phyloP scores from a whole-genome alignment of 2,329 filamentous ascomycete genomes.

The Zalaria sp. region DNA sequence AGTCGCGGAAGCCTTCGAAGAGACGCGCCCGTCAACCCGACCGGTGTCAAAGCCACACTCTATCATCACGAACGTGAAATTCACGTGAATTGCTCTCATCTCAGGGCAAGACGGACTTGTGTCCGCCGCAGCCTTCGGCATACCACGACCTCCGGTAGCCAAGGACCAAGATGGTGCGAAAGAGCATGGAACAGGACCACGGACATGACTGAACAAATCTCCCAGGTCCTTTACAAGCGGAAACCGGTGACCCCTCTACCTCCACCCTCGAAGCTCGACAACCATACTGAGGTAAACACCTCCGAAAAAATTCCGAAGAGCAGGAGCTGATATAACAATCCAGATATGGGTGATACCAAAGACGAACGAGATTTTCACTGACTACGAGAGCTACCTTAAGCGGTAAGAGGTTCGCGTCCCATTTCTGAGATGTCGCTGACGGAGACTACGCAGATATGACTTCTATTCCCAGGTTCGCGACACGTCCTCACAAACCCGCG shows the following conservation, averaged over 20 bases:
- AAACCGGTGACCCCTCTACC: slow-evolving; percentile 81
- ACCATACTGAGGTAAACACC: slow-evolving; percentile 59
- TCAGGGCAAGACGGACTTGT: too few species aligned
- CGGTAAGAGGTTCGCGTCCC: slow-evolving; percentile 42
- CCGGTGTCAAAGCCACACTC: too few species aligned
- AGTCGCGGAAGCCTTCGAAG: too few species aligned
- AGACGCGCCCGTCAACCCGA: too few species aligned
- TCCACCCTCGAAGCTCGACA: slow-evolving; percentile 58
- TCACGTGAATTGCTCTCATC: too few species aligned
- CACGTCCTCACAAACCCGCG: slow-evolving; percentile 1
- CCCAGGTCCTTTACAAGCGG: slow-evolving; percentile 84
- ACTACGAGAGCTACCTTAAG: slow-evolving; percentile 76
- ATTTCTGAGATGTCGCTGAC: not conserved
- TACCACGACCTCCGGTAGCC: too few species aligned
- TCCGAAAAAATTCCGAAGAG: slow-evolving; percentile 7
- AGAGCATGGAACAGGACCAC: too few species aligned
- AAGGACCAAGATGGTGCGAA: too few species aligned
- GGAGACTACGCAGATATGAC: slow-evolving; percentile 50
- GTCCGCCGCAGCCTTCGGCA: too few species aligned
- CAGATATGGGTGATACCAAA: slow-evolving; percentile 86
- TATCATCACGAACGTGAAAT: too few species aligned
- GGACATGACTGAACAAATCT: too few species aligned
- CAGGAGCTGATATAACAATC: slow-evolving; percentile 13
- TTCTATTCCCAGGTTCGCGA: slow-evolving; percentile 73
- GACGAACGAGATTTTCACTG: slow-evolving; percentile 78